Evolutionary conservation across 164 flowering plant genomes (phyloP).

Genomic region (Sextonia rubra): DNA sequence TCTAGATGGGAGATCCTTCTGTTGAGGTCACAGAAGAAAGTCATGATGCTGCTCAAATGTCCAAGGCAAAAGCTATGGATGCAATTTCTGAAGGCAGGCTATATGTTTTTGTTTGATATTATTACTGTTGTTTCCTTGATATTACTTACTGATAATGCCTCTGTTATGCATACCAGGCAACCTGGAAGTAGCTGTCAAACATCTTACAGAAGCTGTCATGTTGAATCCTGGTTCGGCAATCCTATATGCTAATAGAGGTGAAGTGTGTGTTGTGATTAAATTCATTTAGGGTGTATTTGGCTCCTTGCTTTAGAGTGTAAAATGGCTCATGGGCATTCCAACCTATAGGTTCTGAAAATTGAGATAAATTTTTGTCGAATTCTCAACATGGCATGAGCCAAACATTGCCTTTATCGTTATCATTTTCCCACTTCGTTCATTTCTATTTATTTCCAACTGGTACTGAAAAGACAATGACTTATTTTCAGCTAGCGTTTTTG

Average conservation of each 20-base stretch:
- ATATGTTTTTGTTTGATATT: conserved; percentile 2
- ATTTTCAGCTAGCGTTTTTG: conserved; percentile 66
- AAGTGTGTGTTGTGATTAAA: not conserved
- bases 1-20: conserved; percentile 83
- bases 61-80: conserved; percentile 73
- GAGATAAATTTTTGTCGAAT: not conserved
- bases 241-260: conserved; percentile 87
- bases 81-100: conserved; percentile 74
- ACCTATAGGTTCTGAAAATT: not conserved
- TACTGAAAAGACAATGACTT: not conserved
- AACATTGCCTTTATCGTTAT: not conserved
- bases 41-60: conserved; percentile 69
- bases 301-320: not conserved
- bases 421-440: not conserved
- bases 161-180: conserved; percentile 42
- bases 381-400: not conserved
- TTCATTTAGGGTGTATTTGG: not conserved
- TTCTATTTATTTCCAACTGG: not conserved
- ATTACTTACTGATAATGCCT: not conserved
- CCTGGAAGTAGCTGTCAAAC: conserved; percentile 70
- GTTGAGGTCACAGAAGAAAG: conserved; percentile 85
- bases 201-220: conserved; percentile 68
- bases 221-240: conserved; percentile 86
- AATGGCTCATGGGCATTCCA: not conserved
- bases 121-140: not conserved